Percentiles rank a stretch among this genome's conserved stretches.
phyloP scores from a whole-genome alignment of 2,329 filamentous ascomycete species.

The Pyrenophora teres region DNA sequence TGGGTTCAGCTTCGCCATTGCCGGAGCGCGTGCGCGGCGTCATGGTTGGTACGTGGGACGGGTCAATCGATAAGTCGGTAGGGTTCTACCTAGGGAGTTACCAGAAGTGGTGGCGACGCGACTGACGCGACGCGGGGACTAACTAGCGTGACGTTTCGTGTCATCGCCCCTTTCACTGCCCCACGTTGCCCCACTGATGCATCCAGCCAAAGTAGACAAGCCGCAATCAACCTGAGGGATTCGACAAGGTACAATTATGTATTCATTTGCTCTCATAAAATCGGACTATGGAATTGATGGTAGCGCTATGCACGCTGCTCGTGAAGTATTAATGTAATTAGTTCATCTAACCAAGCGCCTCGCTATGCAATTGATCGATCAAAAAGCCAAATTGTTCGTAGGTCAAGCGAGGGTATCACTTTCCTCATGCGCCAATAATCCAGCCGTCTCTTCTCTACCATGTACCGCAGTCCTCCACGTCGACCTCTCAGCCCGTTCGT shows the following conservation, averaged over 20 bases:
- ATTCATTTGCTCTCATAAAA: no score
- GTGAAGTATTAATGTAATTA: no score
- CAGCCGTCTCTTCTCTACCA: conserved; percentile 25
- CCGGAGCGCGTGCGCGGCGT: conserved; percentile 33
- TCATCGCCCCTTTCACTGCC: neutral
- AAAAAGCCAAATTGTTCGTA: neutral
- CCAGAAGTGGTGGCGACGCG: conserved; percentile 18
- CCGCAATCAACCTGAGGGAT: no score
- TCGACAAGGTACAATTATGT: no score
- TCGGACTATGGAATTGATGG: no score
- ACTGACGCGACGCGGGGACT: conserved; percentile 30
- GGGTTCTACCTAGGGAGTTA: neutral
- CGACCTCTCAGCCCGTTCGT: conserved; percentile 16
- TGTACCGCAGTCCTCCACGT: conserved; percentile 34
- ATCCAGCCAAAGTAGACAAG: no score
- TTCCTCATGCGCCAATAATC: conserved; percentile 35
- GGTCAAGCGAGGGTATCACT: conserved; percentile 23
- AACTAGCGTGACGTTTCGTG: conserved; percentile 18
- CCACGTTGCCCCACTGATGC: no score
- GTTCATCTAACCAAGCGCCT: no score
- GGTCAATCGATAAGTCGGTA: conserved; percentile 3
- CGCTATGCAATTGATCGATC: no score
- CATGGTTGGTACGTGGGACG: conserved; percentile 24
- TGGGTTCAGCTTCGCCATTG: conserved; percentile 32
- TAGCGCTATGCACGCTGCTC: no score